phyloP scores from a whole-genome alignment of 1,284 basidiomycete species.

The Xerocomus nothofagi region DNA sequence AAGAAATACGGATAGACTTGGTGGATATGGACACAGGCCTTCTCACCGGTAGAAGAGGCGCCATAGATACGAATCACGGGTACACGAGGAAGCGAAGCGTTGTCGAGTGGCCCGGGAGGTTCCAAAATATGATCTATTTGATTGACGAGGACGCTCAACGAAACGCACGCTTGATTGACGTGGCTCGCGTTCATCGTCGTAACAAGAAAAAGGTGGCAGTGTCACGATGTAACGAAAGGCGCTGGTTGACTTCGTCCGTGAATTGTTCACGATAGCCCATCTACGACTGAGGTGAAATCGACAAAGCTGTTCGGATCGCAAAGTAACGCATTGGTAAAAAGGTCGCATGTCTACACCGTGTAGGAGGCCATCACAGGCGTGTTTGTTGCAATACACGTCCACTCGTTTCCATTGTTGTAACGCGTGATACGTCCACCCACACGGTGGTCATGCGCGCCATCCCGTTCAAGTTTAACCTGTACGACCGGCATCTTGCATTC shows the following conservation, averaged over 20 bases:
- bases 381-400: too few relatives aligned
- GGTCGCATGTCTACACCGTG: too few relatives aligned
- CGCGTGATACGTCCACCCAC: conserved; percentile 91
- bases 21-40: conserved; percentile 88
- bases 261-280: too few relatives aligned
- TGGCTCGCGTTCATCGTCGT: conserved; percentile 21
- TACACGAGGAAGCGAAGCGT: conserved; percentile 58
- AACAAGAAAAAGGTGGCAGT: conserved; percentile 10
- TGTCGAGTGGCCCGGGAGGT: conserved; percentile 61
- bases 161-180: conserved; percentile 22
- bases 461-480: conserved; percentile 78
- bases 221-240: too few relatives aligned
- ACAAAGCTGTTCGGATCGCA: too few relatives aligned
- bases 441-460: conserved; percentile 88
- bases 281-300: too few relatives aligned
- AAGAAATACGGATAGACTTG: conserved; percentile 84
- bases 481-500: conserved; percentile 84
- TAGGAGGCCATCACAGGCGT: too few relatives aligned
- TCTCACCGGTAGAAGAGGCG: conserved; percentile 72
- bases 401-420: conserved; percentile 85
- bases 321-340: too few relatives aligned
- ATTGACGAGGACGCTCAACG: conserved; percentile 57
- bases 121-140: conserved; percentile 66
- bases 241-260: too few relatives aligned
- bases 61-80: conserved; percentile 91